Evolutionary conservation across 768 basidiomycete genomes (phyloP), one percentile per base, ranked within the genome.

Genomic region (Trametes elegans): DNA sequence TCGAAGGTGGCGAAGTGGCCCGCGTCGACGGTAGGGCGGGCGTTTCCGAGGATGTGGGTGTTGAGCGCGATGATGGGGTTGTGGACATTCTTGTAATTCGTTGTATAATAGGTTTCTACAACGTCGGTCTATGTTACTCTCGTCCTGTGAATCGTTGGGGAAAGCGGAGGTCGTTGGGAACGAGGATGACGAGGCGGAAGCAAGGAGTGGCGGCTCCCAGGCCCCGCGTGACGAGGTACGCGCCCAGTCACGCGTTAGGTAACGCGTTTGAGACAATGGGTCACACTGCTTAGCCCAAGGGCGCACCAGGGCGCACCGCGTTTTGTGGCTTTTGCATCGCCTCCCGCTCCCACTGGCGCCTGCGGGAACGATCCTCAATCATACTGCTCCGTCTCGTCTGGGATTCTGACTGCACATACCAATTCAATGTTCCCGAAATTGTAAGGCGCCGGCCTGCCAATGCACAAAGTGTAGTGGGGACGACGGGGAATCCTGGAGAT

Each of bases 1-100:
- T 59, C 14, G 41, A 49, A 8, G 57, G 57, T 1, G 57, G 57
- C 2, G 57, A 59, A 7, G 57, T 59, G 26, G 57, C 57, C 14
- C 57, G 52, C 21, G 57, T 59, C 10, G 57, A 59, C 14, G 57
- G 57, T 11, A 48, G 16, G 1, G 35, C 23, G 3, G 41, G 31
- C 11, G 45, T 40, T 1, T 19, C 38, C 2, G 51, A 36, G 18
- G 45, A 43, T 7, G 50, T 27, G 10, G 46, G 46, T n/a, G 40
- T 49, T 11, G 57, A 54, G 7, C 52, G 57, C n/a, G 52, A 59
- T 14, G 57, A 59, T 9, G 57, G 42, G 2, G 39, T 35, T 6
- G 40, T 18, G 24, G 57, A 59, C 57, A 59, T 59, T 46, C 4
- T 19, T n/a, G n/a, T n/a, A n/a, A n/a, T 28, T 21, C 0, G 9